Evolutionary conservation across 345 rosid genomes (phyloP).

Genomic region (Rhodamnia rubescens): DNA sequence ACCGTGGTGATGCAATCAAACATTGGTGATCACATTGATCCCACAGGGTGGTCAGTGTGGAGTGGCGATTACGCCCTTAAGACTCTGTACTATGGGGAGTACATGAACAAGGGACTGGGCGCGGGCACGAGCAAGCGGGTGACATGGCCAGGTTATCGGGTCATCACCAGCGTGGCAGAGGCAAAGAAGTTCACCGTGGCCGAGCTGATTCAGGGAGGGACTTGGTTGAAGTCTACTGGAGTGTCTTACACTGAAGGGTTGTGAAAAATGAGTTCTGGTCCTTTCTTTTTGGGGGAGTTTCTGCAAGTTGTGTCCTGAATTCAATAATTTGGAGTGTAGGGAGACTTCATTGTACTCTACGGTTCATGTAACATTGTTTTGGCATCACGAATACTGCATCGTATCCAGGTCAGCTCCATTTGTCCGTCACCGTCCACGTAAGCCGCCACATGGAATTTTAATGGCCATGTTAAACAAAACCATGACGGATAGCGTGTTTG

Average conservation of each 20-base stretch:
- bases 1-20: constrained; percentile 55
- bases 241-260: constrained; percentile 38
- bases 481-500: too few relatives aligned
- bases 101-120: constrained; percentile 62
- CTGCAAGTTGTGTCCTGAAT: background rate
- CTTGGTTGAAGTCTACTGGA: background rate
- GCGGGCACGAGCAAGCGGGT: constrained; percentile 61
- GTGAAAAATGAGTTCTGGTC: background rate
- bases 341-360: background rate
- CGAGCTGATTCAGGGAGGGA: background rate
- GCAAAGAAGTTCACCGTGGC: background rate
- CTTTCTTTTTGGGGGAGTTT: background rate
- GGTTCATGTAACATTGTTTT: background rate
- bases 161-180: background rate
- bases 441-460: too few relatives aligned
- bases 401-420: too few relatives aligned
- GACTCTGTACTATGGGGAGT: constrained; percentile 72
- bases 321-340: background rate
- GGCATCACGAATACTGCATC: background rate
- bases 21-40: constrained; percentile 56
- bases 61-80: constrained; percentile 47
- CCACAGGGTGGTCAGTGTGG: constrained; percentile 79
- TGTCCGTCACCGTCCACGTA: too few relatives aligned
- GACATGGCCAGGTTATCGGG: constrained; percentile 41
- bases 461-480: too few relatives aligned